A percentile compares a stretch with the other conserved stretches of the same genome.
Conservation (phyloP, 305 asterid genomes). For the Fraxinus albicans region DNA sequence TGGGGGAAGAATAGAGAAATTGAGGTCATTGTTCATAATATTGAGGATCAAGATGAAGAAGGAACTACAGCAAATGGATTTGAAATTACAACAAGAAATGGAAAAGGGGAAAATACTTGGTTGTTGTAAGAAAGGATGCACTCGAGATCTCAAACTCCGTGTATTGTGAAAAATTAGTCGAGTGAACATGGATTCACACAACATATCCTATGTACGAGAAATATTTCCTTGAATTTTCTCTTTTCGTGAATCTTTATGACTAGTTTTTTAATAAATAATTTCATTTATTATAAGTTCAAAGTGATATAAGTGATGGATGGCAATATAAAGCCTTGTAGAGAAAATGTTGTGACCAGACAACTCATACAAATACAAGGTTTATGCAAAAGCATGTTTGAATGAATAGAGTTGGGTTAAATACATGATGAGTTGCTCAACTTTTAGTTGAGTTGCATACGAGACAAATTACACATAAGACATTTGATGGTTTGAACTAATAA, state of each 20-base stretch:
- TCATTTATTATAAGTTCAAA: too few relatives aligned
- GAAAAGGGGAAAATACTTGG: background rate
- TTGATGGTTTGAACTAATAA: too few relatives aligned
- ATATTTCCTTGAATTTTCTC: background rate
- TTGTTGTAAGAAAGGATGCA: background rate
- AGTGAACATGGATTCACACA: background rate
- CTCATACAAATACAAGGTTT: too few relatives aligned
- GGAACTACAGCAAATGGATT: background rate
- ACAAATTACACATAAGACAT: too few relatives aligned
- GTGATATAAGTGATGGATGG: background rate
- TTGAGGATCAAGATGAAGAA: background rate
- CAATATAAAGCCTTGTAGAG: background rate
- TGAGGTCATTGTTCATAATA: background rate
- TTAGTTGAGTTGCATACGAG: too few relatives aligned
- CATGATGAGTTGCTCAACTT: too few relatives aligned
- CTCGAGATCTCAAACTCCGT: background rate
- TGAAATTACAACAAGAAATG: background rate
- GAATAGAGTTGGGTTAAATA: too few relatives aligned
- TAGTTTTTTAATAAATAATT: too few relatives aligned
- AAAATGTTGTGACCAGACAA: too few relatives aligned
- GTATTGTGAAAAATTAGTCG: background rate
- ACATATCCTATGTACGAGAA: background rate
- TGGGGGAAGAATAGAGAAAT: constrained; percentile 82
- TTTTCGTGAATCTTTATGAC: too few relatives aligned
- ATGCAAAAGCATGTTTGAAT: too few relatives aligned